phyloP scores from a whole-genome alignment of 352 stramenopile genomes.

The Globisporangium solare region DNA sequence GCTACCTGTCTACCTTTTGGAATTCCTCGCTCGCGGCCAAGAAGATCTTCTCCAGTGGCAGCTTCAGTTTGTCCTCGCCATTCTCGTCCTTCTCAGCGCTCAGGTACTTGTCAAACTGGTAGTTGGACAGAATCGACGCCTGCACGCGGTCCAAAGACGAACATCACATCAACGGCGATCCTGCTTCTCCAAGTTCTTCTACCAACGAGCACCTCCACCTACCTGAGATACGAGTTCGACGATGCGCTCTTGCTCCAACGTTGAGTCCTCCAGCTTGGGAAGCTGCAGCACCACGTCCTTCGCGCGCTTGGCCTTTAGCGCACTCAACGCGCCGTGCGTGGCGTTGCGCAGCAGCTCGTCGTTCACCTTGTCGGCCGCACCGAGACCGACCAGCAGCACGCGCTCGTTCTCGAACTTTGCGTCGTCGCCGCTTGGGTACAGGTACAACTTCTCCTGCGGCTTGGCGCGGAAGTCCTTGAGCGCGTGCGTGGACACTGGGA shows the following conservation, averaged over 20 bases:
- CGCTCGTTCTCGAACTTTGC: slow-evolving; percentile 34
- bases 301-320: slow-evolving; percentile 43
- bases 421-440: slow-evolving; percentile 56
- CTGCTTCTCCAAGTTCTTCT: too few relatives aligned
- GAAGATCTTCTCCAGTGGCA: slow-evolving; percentile 65
- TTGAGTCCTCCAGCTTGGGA: slow-evolving; percentile 26
- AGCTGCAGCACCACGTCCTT: slow-evolving; percentile 54
- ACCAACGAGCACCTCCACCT: too few relatives aligned
- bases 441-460: slow-evolving; percentile 59
- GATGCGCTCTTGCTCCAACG: slow-evolving; percentile 33
- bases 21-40: slow-evolving; percentile 50
- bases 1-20: slow-evolving; percentile 28
- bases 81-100: slow-evolving; percentile 46
- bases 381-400: slow-evolving; percentile 73
- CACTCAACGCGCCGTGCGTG: slow-evolving; percentile 54
- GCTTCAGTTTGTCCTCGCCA: slow-evolving; percentile 59
- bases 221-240: slow-evolving; percentile 66
- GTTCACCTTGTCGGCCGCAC: slow-evolving; percentile 56
- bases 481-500: slow-evolving; percentile 54
- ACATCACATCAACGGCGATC: background rate
- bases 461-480: slow-evolving; percentile 67
- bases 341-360: slow-evolving; percentile 61
- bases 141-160: slow-evolving; percentile 1
- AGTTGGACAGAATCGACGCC: slow-evolving; percentile 82
- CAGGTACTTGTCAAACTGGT: slow-evolving; percentile 84